Percentiles rank a stretch among this genome's conserved stretches.
phyloP scores from a whole-genome alignment of 2,329 filamentous ascomycete species.

The Xylaria sp. region DNA sequence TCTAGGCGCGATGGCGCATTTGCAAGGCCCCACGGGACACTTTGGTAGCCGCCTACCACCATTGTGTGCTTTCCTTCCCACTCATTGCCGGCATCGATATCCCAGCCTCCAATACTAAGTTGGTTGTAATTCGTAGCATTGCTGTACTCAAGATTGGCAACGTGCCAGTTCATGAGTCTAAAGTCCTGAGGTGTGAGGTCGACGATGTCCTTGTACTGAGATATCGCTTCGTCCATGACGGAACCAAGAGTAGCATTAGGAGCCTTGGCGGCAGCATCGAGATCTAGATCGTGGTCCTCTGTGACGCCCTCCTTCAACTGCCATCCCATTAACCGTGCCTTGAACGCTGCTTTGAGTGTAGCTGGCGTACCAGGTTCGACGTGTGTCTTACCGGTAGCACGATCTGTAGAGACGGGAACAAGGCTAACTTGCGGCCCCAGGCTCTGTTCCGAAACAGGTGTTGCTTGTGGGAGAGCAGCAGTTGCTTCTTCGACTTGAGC shows the following conservation, averaged over 20 bases:
- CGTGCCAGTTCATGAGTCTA: conserved; percentile 94
- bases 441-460: conserved; percentile 56
- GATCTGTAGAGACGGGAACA: conserved; percentile 67
- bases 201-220: conserved; percentile 81
- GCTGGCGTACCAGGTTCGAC: conserved; percentile 70
- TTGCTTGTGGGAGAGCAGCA: conserved; percentile 60
- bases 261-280: conserved; percentile 66
- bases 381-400: conserved; percentile 72
- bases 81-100: conserved; percentile 96
- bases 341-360: conserved; percentile 73
- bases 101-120: conserved; percentile 89
- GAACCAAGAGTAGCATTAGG: conserved; percentile 78
- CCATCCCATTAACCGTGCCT: conserved; percentile 84
- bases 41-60: conserved; percentile 91
- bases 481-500: conserved; percentile 72
- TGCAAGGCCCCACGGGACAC: conserved; percentile 84
- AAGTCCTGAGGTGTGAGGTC: conserved; percentile 85
- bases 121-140: conserved; percentile 88
- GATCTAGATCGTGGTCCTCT: conserved; percentile 68
- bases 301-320: conserved; percentile 65
- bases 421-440: conserved; percentile 57
- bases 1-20: conserved; percentile 76
- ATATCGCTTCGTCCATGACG: conserved; percentile 90
- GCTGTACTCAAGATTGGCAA: conserved; percentile 96
- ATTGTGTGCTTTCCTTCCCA: conserved; percentile 95